phyloP scores from a whole-genome alignment of 1,284 basidiomycete genomes.

The Trametes polyzona region DNA sequence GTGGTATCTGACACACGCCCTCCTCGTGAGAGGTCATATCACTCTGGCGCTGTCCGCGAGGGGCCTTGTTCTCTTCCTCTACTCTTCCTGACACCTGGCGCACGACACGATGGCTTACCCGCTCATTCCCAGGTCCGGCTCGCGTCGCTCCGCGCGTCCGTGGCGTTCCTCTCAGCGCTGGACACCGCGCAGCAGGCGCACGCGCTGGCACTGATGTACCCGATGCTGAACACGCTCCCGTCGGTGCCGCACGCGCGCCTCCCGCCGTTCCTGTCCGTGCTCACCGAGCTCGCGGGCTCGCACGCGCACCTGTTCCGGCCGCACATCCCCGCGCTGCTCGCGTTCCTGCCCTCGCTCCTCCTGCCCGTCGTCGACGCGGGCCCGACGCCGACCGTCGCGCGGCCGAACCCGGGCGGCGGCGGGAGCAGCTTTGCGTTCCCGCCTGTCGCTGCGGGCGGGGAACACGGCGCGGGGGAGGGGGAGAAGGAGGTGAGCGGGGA shows the following conservation, averaged over 20 bases:
- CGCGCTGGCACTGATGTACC: constrained; percentile 58
- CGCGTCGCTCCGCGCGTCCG: constrained; percentile 63
- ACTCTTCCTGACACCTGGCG: no score
- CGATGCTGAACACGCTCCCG: constrained; percentile 70
- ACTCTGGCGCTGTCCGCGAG: no score
- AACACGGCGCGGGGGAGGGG: constrained; percentile 55
- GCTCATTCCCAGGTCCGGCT: constrained; percentile 52
- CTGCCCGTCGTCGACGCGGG: constrained; percentile 68
- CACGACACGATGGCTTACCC: background rate
- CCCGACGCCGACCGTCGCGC: constrained; percentile 72
- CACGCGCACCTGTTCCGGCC: constrained; percentile 70
- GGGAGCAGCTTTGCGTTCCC: constrained; percentile 61
- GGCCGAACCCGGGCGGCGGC: constrained; percentile 57
- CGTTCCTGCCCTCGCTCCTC: constrained; percentile 68
- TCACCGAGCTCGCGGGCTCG: constrained; percentile 73
- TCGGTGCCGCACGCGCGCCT: constrained; percentile 55
- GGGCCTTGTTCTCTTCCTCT: no score
- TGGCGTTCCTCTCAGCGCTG: constrained; percentile 62
- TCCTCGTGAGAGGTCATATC: no score
- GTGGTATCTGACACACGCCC: no score
- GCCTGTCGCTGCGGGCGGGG: constrained; percentile 39
- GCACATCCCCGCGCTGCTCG: constrained; percentile 63
- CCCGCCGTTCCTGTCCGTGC: constrained; percentile 65
- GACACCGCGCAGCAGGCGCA: constrained; percentile 61
- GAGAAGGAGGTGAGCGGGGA: constrained; percentile 46